Evolutionary conservation across 768 basidiomycete species (phyloP).

Genomic region (Phanerodontia chrysosporium): DNA sequence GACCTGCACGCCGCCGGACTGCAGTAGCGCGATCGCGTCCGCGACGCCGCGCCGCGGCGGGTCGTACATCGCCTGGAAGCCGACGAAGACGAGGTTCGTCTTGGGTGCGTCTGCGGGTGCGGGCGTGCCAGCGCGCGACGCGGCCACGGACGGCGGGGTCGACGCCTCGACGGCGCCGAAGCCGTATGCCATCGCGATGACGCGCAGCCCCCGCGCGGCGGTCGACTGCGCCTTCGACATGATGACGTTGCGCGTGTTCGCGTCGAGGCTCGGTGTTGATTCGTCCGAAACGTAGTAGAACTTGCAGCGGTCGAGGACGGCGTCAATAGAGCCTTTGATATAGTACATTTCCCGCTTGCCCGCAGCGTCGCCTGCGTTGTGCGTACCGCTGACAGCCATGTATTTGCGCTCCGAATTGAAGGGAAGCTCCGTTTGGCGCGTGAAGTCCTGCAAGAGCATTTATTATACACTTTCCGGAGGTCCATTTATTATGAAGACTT

Average conservation of each 20-base stretch:
- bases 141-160: constrained; percentile 11
- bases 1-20: constrained; percentile 87
- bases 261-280: constrained; percentile 80
- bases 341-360: constrained; percentile 73
- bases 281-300: constrained; percentile 88
- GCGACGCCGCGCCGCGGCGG: constrained; percentile 93
- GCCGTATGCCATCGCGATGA: constrained; percentile 91
- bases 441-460: constrained; percentile 61
- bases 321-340: constrained; percentile 90
- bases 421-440: constrained; percentile 71
- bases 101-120: constrained; percentile 31
- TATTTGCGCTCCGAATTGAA: constrained; percentile 94
- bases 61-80: constrained; percentile 94
- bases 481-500: no score
- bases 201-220: constrained; percentile 74
- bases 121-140: constrained; percentile 24
- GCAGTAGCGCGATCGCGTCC: constrained; percentile 77
- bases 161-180: constrained; percentile 51
- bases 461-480: no score
- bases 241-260: constrained; percentile 63
- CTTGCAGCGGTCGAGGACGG: constrained; percentile 79
- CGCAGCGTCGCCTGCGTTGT: constrained; percentile 30
- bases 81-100: constrained; percentile 76
- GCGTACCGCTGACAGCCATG: constrained; percentile 84
- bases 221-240: constrained; percentile 64